phyloP scores from a whole-genome alignment of 1,284 basidiomycete genomes.

The Puccinia hordei region DNA sequence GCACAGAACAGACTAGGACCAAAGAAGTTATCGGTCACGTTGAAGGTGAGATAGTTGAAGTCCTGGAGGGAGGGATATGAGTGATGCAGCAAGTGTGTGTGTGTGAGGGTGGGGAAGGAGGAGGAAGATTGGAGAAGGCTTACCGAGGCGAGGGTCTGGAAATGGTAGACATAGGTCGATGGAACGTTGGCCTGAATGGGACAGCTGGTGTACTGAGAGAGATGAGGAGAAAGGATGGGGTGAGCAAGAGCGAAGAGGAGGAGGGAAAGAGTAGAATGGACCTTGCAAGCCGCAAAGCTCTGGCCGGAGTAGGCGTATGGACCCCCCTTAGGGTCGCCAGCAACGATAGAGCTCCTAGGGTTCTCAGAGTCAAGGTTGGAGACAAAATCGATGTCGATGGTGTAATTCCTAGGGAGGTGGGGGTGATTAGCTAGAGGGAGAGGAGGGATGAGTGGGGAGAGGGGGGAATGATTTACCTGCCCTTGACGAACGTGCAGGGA shows the following conservation, averaged over 20 bases:
- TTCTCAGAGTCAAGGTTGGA: slow-evolving; percentile 12
- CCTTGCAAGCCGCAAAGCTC: slow-evolving; percentile 44
- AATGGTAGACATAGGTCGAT: slow-evolving; percentile 44
- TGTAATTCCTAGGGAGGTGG: slow-evolving; percentile 36
- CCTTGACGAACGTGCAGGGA: slow-evolving; percentile 30
- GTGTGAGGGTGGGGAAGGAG: too few relatives aligned
- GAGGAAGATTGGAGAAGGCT: not conserved
- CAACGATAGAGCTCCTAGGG: slow-evolving; percentile 38
- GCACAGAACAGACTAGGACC: slow-evolving; percentile 49
- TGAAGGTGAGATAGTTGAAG: slow-evolving; percentile 45
- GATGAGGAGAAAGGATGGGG: not conserved
- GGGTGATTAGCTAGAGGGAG: not conserved
- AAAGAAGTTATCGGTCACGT: slow-evolving; percentile 32
- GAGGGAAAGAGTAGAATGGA: not conserved
- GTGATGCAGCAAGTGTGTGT: too few relatives aligned
- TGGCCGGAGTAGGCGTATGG: slow-evolving; percentile 49
- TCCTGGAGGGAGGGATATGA: slow-evolving; percentile 1
- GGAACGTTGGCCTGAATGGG: slow-evolving; percentile 27
- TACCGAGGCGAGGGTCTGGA: slow-evolving; percentile 37
- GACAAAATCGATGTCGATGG: slow-evolving; percentile 31
- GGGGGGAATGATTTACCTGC: not conserved
- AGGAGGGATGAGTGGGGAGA: too few relatives aligned
- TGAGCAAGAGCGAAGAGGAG: not conserved
- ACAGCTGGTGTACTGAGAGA: slow-evolving; percentile 38
- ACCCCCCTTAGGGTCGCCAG: slow-evolving; percentile 16